Percentiles rank a stretch among this genome's conserved stretches.
phyloP scores from a whole-genome alignment of 2,329 filamentous ascomycete species.

The Pseudocercospora vitis region DNA sequence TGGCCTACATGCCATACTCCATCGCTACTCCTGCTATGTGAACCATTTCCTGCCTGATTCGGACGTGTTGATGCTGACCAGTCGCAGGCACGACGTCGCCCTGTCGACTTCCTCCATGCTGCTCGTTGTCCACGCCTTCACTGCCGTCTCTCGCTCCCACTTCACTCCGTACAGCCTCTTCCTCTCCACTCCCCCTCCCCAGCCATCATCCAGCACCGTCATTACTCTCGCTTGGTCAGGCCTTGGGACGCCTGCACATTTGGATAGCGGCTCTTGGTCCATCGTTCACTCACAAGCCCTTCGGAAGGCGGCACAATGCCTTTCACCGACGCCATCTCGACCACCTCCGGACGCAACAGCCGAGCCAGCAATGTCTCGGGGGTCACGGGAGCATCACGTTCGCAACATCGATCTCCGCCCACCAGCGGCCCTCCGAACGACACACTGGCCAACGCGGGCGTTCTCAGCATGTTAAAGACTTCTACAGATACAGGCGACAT shows the following conservation, averaged over 20 bases:
- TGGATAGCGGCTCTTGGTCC: slow-evolving; percentile 36
- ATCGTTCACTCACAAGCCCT: slow-evolving; percentile 30
- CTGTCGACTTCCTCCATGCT: slow-evolving; percentile 9
- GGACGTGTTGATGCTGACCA: not conserved
- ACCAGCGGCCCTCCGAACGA: slow-evolving; percentile 34
- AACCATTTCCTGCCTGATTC: not conserved
- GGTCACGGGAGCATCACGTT: slow-evolving; percentile 34
- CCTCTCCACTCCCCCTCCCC: slow-evolving; percentile 16
- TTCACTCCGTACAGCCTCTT: slow-evolving; percentile 13
- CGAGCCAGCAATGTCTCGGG: slow-evolving; percentile 49
- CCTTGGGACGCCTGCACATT: slow-evolving; percentile 29
- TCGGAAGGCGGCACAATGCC: slow-evolving; percentile 44
- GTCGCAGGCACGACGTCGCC: slow-evolving; percentile 11
- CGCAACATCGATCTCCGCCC: slow-evolving; percentile 32
- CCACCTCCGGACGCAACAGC: slow-evolving; percentile 49
- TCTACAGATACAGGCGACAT: slow-evolving; percentile 52
- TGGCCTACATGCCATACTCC: not conserved
- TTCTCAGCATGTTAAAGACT: slow-evolving; percentile 53
- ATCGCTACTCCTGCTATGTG: not conserved
- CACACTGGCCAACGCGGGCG: slow-evolving; percentile 41
- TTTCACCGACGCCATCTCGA: slow-evolving; percentile 46
- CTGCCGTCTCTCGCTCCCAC: slow-evolving; percentile 4
- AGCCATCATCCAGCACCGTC: slow-evolving; percentile 23
- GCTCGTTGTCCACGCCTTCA: not conserved
- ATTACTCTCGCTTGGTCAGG: slow-evolving; percentile 26